These are phyloP conservation scores for Lentinula boryana DNA, from an alignment of 768 basidiomycete genomes.

Conservation along the genomic window DNA sequence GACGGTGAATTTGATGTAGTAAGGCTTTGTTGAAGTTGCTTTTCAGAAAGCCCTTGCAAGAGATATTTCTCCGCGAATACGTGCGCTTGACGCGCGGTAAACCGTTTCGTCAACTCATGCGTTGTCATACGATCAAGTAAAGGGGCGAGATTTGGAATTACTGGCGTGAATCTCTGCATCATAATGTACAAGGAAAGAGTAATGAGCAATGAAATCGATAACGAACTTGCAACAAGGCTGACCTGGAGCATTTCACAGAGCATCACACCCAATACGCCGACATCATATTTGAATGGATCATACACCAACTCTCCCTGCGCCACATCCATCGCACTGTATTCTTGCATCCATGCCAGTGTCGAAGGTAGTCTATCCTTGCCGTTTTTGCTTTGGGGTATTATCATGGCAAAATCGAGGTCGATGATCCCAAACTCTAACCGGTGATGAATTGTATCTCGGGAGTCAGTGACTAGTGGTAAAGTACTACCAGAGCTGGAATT, in stretches of 20 bases:
- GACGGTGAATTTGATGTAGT: not conserved
- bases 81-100: conserved; percentile 10
- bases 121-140: conserved; percentile 14
- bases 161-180: conserved; percentile 5
- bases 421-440: conserved; percentile 2
- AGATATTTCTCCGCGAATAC: conserved; percentile 5
- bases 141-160: conserved; percentile 10
- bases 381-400: not conserved
- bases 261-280: conserved; percentile 9
- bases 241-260: conserved; percentile 9
- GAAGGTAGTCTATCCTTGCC: conserved; percentile 1
- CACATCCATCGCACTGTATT: conserved; percentile 9
- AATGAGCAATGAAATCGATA: not conserved
- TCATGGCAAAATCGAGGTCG: conserved; percentile 6
- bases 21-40: not conserved
- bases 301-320: conserved; percentile 13
- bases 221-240: not conserved
- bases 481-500: not conserved
- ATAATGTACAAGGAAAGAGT: too few relatives aligned
- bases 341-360: conserved; percentile 3
- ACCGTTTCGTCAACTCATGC: conserved; percentile 8
- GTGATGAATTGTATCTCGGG: not conserved
- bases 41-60: not conserved
- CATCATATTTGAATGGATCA: conserved; percentile 13
- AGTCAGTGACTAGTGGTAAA: not conserved